Conservation (phyloP, 1,139 yeast genomes). For the Candida tetrigidarum region DNA sequence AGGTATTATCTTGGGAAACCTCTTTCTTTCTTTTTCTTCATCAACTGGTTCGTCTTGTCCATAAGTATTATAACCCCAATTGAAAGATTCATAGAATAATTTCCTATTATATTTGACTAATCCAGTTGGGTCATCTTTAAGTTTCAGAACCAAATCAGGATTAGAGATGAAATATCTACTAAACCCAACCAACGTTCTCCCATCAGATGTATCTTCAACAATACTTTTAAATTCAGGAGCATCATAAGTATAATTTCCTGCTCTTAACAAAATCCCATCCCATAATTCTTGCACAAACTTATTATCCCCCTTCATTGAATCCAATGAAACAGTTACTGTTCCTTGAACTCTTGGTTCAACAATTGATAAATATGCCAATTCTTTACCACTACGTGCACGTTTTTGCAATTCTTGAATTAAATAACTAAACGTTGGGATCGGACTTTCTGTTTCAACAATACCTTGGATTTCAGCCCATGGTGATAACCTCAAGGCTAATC, state of each 20-base stretch:
- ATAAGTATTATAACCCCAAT: constrained; percentile 33
- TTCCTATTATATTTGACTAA: constrained; percentile 35
- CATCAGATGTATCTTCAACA: constrained; percentile 31
- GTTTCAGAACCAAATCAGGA: constrained; percentile 54
- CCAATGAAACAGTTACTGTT: constrained; percentile 15
- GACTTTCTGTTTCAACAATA: constrained; percentile 37
- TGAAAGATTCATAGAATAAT: constrained; percentile 24
- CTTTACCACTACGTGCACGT: constrained; percentile 40
- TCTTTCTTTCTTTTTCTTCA: constrained; percentile 21
- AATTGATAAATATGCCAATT: constrained; percentile 54
- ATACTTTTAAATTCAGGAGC: constrained; percentile 27
- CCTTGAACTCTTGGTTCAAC: constrained; percentile 48
- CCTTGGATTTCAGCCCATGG: constrained; percentile 57
- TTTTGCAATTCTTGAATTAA: constrained; percentile 40
- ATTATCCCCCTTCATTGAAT: constrained; percentile 24
- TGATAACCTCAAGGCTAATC: constrained; percentile 61
- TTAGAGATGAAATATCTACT: constrained; percentile 54
- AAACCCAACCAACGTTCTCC: constrained; percentile 46
- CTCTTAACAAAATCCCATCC: constrained; percentile 51
- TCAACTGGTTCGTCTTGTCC: constrained; percentile 19
- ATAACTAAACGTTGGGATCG: constrained; percentile 39
- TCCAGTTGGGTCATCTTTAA: constrained; percentile 40
- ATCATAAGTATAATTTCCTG: constrained; percentile 46
- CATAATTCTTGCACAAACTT: constrained; percentile 47
- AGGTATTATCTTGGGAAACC: constrained; percentile 13